Evolutionary conservation across 495 filamentous ascomycete genomes (phyloP).

Genomic region (Penicillium soppii): DNA sequence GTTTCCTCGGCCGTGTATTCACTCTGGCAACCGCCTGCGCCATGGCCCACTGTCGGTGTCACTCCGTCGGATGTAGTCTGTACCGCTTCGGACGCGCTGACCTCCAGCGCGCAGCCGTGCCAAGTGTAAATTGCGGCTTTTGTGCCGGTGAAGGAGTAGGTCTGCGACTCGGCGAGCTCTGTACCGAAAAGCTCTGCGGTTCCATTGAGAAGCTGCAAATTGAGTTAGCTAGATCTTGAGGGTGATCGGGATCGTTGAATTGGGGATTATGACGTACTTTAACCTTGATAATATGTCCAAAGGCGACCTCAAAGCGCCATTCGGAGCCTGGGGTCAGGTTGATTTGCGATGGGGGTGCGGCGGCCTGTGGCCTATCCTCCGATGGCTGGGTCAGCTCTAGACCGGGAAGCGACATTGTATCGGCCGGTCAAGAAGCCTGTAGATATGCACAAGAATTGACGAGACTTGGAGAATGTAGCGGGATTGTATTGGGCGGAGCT

Average conservation of each 20-base stretch:
- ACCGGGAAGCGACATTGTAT: constrained; percentile 49
- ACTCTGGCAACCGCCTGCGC: constrained; percentile 57
- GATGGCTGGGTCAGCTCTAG: constrained; percentile 46
- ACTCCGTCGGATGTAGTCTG: constrained; percentile 18
- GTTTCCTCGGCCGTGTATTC: constrained; percentile 84
- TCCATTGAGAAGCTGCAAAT: constrained; percentile 64
- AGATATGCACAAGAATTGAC: neutral
- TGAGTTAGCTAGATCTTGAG: constrained; percentile 17
- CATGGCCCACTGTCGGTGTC: constrained; percentile 25
- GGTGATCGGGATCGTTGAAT: neutral
- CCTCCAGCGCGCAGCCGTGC: constrained; percentile 82
- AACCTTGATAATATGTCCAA: constrained; percentile 59
- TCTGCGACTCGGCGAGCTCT: constrained; percentile 77
- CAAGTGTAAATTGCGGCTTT: constrained; percentile 90
- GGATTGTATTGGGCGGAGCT: neutral
- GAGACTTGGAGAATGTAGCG: neutral
- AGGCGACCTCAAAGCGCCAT: constrained; percentile 90
- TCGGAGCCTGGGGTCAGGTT: constrained; percentile 57
- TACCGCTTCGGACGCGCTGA: constrained; percentile 53
- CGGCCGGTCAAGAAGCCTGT: neutral
- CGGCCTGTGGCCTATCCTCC: constrained; percentile 36
- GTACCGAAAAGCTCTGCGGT: constrained; percentile 95
- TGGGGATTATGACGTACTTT: constrained; percentile 44
- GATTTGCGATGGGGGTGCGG: constrained; percentile 45
- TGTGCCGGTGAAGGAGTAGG: constrained; percentile 78